A percentile compares a stretch with the other conserved stretches of the same genome.
These are phyloP conservation scores for Leucogyrophana mollusca DNA, from an alignment of 768 basidiomycete genomes.

Conservation along the genomic window DNA sequence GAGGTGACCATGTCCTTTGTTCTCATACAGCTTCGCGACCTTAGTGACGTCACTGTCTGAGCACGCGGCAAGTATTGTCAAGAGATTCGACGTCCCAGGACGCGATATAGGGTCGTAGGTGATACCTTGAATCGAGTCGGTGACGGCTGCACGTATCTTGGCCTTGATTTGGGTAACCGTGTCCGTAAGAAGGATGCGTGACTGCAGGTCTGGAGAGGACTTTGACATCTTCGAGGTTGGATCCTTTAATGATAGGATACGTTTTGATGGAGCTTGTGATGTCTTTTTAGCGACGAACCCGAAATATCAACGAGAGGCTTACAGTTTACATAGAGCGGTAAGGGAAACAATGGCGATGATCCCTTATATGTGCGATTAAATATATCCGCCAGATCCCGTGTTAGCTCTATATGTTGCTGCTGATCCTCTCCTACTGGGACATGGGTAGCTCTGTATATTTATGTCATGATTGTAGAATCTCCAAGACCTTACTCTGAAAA, in stretches of 20 bases:
- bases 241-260: constrained; percentile 84
- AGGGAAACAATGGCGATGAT: constrained; percentile 56
- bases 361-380: constrained; percentile 73
- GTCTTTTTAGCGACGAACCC: neutral
- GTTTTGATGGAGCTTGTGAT: constrained; percentile 66
- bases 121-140: constrained; percentile 74
- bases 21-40: constrained; percentile 51
- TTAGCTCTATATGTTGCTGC: constrained; percentile 88
- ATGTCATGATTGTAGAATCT: neutral
- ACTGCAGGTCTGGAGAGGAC: constrained; percentile 73
- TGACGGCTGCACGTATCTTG: constrained; percentile 82
- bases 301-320: constrained; percentile 24
- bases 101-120: constrained; percentile 79
- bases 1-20: constrained; percentile 60
- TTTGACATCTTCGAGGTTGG: constrained; percentile 94
- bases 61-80: constrained; percentile 79
- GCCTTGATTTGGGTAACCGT: constrained; percentile 51
- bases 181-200: constrained; percentile 88
- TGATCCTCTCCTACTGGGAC: constrained; percentile 98
- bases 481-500: neutral
- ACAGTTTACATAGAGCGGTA: constrained; percentile 78
- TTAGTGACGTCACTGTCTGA: constrained; percentile 41
- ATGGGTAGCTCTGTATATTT: constrained; percentile 67
- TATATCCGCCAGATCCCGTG: constrained; percentile 75
- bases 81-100: constrained; percentile 81